phyloP scores from a whole-genome alignment of 257 asterid species.

The Rubia yunnanensis region DNA sequence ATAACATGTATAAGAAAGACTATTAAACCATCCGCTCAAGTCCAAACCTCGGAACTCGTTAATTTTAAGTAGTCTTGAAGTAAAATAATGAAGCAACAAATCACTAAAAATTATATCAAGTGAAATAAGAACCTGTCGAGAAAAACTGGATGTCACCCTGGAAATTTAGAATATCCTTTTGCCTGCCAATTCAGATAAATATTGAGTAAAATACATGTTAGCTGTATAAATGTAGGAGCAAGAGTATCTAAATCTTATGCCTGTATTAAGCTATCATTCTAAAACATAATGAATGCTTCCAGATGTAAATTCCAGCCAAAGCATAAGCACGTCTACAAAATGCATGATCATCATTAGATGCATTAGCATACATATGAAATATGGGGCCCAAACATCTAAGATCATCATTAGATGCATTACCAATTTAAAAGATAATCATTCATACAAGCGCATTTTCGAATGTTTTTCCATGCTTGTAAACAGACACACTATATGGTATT shows the following conservation, averaged over 20 bases:
- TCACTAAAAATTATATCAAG: constrained; percentile 9
- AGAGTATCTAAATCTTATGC: too few species aligned
- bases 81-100: not conserved
- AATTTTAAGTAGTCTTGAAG: not conserved
- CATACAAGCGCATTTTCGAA: too few species aligned
- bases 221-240: not conserved
- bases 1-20: not conserved
- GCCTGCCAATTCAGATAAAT: constrained; percentile 27
- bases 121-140: constrained; percentile 59
- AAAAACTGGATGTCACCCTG: constrained; percentile 99
- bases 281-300: not conserved
- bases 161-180: constrained; percentile 62
- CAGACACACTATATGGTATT: not conserved
- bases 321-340: not conserved
- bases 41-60: not conserved
- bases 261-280: too few species aligned
- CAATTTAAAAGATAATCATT: not conserved
- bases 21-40: not conserved
- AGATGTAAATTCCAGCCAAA: not conserved
- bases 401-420: not conserved
- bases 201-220: not conserved
- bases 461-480: not conserved
- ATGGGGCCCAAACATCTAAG: not conserved
- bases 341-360: constrained; percentile 1
- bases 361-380: not conserved